These are phyloP conservation scores for Penicillium chermesinum DNA, from an alignment of 495 filamentous ascomycete genomes.

Conservation along the genomic window DNA sequence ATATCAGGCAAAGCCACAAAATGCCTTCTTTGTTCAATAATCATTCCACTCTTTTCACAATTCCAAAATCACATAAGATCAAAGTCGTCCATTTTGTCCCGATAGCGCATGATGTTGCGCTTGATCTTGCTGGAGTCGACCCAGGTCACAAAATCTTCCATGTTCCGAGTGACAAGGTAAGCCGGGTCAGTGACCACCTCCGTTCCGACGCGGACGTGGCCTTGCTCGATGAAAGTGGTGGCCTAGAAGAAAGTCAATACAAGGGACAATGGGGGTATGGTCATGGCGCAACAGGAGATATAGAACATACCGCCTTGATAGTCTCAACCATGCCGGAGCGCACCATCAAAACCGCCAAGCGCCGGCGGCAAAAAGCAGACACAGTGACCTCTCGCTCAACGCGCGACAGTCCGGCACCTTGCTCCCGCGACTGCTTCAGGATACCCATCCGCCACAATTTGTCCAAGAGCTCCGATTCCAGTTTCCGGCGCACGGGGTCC, in stretches of 20 bases:
- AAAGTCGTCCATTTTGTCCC: constrained; percentile 94
- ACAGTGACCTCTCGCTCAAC: constrained; percentile 87
- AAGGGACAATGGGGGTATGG: not conserved
- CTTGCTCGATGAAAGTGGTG: constrained; percentile 86
- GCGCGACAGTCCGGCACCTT: constrained; percentile 58
- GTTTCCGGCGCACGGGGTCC: constrained; percentile 69
- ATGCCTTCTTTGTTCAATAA: constrained; percentile 17
- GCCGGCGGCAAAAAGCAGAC: constrained; percentile 69
- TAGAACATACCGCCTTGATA: constrained; percentile 52
- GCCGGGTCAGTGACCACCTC: constrained; percentile 83
- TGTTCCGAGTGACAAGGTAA: constrained; percentile 54
- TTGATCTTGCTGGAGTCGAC: constrained; percentile 95
- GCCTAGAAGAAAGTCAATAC: constrained; percentile 35
- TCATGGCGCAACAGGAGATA: not conserved
- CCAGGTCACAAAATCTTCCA: constrained; percentile 99
- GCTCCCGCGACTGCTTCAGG: constrained; percentile 57
- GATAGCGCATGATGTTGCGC: constrained; percentile 85
- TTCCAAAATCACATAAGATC: constrained; percentile 62
- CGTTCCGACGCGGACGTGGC: constrained; percentile 88
- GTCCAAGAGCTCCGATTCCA: constrained; percentile 76
- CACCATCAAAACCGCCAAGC: constrained; percentile 84
- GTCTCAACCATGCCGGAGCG: constrained; percentile 84
- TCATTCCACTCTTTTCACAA: not conserved
- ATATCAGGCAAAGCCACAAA: constrained; percentile 23
- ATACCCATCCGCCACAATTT: constrained; percentile 92